A percentile compares a stretch with the other conserved stretches of the same genome.
These are phyloP conservation scores for Eucalyptus marginata DNA, from an alignment of 345 rosid genomes.

Conservation along the genomic window DNA sequence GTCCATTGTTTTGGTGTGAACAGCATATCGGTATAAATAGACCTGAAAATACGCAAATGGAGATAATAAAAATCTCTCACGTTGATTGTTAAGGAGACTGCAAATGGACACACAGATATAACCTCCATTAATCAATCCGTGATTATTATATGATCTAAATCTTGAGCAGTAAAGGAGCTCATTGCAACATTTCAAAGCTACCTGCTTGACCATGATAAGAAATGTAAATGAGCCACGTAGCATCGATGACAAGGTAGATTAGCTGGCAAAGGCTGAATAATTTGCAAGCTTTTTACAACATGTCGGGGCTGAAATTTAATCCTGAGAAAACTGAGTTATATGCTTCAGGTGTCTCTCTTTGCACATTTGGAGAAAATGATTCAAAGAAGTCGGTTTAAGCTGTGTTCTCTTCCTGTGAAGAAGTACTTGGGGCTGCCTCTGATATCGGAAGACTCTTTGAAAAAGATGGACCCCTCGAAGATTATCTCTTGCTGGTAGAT, in stretches of 20 bases:
- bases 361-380: background rate
- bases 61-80: background rate
- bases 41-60: too few species aligned
- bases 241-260: background rate
- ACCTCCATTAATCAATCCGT: background rate
- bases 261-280: background rate
- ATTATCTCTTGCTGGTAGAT: background rate
- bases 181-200: background rate
- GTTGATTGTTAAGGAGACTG: background rate
- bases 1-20: background rate
- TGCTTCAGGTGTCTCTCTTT: background rate
- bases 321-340: background rate
- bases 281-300: background rate
- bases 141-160: background rate
- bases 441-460: background rate
- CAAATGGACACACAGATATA: background rate
- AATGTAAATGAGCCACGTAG: background rate
- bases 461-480: background rate
- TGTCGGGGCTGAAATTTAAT: background rate
- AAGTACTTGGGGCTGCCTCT: background rate
- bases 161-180: background rate
- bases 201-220: background rate
- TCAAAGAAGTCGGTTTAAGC: background rate
- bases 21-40: background rate
- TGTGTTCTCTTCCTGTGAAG: background rate